Conservation (phyloP, 495 filamentous ascomycete genomes). For the Aspergillus bridgeri region DNA sequence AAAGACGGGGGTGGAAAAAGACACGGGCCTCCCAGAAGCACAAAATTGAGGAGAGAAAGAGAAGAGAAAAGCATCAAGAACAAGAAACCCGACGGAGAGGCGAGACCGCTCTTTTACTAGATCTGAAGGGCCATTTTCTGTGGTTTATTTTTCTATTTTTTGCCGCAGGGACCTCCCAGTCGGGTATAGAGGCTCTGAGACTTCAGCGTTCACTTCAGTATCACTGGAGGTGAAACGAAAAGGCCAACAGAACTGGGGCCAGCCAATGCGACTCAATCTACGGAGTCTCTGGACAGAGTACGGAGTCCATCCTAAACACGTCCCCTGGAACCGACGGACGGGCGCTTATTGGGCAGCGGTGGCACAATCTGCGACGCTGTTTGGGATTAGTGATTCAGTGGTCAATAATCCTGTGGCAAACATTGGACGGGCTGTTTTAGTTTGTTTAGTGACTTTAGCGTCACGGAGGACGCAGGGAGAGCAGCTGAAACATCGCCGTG, state of each 20-base stretch:
- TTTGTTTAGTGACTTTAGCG: too few species aligned
- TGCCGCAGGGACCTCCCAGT: conserved; percentile 16
- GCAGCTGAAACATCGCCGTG: conserved; percentile 20
- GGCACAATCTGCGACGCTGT: neutral
- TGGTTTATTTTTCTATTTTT: neutral
- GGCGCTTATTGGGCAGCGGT: conserved; percentile 1
- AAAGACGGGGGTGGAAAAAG: neutral
- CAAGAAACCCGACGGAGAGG: neutral
- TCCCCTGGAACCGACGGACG: conserved; percentile 17
- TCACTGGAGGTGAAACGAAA: conserved; percentile 22
- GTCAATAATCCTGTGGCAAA: neutral
- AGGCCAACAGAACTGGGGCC: conserved; percentile 17
- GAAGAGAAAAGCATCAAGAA: conserved; percentile 7
- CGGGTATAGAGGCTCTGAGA: conserved; percentile 13
- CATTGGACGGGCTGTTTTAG: neutral
- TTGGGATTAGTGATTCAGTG: neutral
- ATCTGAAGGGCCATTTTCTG: conserved; percentile 15
- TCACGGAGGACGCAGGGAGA: neutral
- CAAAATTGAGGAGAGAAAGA: conserved; percentile 2
- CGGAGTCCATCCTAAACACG: conserved; percentile 14
- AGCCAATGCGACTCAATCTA: conserved; percentile 12
- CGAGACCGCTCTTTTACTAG: conserved; percentile 19
- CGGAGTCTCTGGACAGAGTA: too few species aligned
- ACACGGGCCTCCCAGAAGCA: neutral
- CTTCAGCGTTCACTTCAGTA: too few species aligned